phyloP scores from a whole-genome alignment of 768 basidiomycete species.

The Boletus rubroflammeus region DNA sequence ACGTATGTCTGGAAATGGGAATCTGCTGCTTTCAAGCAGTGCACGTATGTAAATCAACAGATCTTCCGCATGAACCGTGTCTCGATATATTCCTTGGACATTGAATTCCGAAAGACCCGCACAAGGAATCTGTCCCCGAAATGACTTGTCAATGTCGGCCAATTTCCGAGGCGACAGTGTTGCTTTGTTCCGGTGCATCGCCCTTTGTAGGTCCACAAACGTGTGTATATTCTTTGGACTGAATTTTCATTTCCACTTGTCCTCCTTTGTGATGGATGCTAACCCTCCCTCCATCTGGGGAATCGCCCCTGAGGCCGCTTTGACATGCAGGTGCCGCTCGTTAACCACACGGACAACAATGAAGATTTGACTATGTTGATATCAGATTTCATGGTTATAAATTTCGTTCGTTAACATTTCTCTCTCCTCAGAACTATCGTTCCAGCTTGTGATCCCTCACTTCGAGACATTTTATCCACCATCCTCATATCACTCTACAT shows the following conservation, averaged over 20 bases:
- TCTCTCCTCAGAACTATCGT: not conserved
- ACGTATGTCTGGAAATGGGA: not conserved
- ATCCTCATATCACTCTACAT: too few species aligned
- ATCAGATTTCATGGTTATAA: not conserved
- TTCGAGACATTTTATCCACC: not conserved
- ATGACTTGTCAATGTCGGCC: not conserved
- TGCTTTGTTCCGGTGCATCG: too few species aligned
- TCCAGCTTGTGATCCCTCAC: not conserved
- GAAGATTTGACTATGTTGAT: not conserved
- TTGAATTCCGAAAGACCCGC: not conserved
- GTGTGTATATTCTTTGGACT: not conserved
- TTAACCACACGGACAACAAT: not conserved
- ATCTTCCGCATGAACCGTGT: not conserved
- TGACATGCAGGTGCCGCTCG: not conserved
- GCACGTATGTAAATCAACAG: not conserved
- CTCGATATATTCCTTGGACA: not conserved
- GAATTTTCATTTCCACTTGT: not conserved
- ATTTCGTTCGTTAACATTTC: not conserved
- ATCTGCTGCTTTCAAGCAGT: not conserved
- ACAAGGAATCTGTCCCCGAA: not conserved
- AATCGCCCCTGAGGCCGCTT: not conserved
- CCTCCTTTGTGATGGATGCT: not conserved
- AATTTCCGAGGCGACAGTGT: not conserved
- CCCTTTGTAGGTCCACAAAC: not conserved
- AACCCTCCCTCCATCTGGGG: too few species aligned